phyloP scores from a whole-genome alignment of 176 grass and related monocot species.

The Pontederia paniculata region DNA sequence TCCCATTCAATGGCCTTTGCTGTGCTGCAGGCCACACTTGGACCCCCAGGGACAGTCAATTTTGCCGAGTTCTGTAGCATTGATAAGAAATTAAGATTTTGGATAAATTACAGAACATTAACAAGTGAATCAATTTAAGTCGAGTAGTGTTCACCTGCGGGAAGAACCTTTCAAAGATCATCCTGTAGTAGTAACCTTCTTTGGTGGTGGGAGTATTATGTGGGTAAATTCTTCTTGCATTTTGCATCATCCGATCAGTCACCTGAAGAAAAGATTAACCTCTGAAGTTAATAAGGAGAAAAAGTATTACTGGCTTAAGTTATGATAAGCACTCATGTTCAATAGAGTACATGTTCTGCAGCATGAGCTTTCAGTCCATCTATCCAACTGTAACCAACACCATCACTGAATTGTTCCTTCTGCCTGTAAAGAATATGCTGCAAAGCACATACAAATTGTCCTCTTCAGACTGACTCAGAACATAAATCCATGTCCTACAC shows the following conservation, averaged over 20 bases:
- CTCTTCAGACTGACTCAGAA: no score
- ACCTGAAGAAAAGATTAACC: conserved; percentile 35
- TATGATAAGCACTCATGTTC: background rate
- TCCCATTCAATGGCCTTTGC: conserved; percentile 93
- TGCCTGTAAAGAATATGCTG: conserved; percentile 98
- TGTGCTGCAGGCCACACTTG: conserved; percentile 94
- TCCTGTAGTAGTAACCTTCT: conserved; percentile 91
- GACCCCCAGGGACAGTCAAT: conserved; percentile 76
- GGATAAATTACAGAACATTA: background rate
- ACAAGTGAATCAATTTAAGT: background rate
- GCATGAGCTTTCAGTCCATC: conserved; percentile 90
- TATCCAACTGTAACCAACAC: conserved; percentile 93
- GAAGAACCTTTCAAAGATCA: conserved; percentile 98
- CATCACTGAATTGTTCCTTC: conserved; percentile 98
- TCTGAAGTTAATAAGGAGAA: background rate
- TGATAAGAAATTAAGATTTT: conserved; percentile 1
- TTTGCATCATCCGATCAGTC: conserved; percentile 68
- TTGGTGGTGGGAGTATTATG: conserved; percentile 86
- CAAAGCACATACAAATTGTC: background rate
- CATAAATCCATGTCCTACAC: background rate
- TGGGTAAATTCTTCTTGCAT: conserved; percentile 38
- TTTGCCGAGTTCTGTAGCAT: conserved; percentile 67
- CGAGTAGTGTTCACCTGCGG: conserved; percentile 44
- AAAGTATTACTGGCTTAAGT: background rate
- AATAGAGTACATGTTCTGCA: conserved; percentile 42